Evolutionary conservation across 1,284 basidiomycete genomes (phyloP).

Genomic region (Irpex rosettiformis): DNA sequence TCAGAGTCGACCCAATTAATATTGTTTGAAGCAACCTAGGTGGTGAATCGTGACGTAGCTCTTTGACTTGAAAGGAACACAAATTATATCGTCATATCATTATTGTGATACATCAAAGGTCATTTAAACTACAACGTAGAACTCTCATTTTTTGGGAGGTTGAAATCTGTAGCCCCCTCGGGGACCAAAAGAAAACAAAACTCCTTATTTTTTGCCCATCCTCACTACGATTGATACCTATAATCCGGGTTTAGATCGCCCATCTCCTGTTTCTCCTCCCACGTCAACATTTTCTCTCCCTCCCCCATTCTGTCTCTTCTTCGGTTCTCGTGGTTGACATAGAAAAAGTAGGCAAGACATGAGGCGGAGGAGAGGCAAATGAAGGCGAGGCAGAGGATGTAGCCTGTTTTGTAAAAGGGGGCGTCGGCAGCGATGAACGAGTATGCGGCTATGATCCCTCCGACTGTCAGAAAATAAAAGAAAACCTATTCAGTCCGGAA

Average conservation of each 20-base stretch:
- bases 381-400: slow-evolving; percentile 21
- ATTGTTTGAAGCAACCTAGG: too few relatives aligned
- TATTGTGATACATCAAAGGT: too few relatives aligned
- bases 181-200: too few relatives aligned
- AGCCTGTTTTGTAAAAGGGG: slow-evolving; percentile 19
- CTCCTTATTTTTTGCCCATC: too few relatives aligned
- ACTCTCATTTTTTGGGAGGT: too few relatives aligned
- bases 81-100: too few relatives aligned
- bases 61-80: too few relatives aligned
- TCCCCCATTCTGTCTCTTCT: slow-evolving; percentile 18
- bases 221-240: slow-evolving; percentile 19
- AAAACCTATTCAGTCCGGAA: too few relatives aligned
- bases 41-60: too few relatives aligned
- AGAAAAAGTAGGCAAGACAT: slow-evolving; percentile 18
- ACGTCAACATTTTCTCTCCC: slow-evolving; percentile 17
- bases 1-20: too few relatives aligned
- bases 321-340: slow-evolving; percentile 20
- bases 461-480: slow-evolving; percentile 12
- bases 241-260: slow-evolving; percentile 27
- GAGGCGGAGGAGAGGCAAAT: slow-evolving; percentile 17
- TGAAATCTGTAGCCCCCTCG: too few relatives aligned
- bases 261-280: slow-evolving; percentile 28
- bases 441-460: slow-evolving; percentile 23
- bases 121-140: too few relatives aligned
- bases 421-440: slow-evolving; percentile 23